phyloP scores from a whole-genome alignment of 352 stramenopile species.

The Pythium utonaiense region DNA sequence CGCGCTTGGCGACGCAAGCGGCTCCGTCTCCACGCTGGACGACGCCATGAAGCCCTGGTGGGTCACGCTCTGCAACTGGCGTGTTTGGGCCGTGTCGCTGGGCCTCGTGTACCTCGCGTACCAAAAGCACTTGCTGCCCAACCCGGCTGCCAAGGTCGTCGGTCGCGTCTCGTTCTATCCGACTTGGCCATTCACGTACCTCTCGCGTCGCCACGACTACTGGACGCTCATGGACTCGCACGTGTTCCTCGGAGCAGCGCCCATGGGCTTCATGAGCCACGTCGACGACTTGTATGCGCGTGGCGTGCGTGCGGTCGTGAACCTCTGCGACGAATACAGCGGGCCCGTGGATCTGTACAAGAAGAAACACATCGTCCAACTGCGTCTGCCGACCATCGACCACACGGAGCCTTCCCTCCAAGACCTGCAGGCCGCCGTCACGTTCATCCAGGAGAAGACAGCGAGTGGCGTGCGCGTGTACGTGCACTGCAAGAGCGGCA shows the following conservation, averaged over 20 bases:
- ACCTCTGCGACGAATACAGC: constrained; percentile 95
- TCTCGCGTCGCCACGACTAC: constrained; percentile 85
- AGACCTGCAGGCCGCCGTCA: constrained; percentile 68
- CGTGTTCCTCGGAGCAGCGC: constrained; percentile 89
- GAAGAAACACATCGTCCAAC: constrained; percentile 83
- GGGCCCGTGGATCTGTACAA: constrained; percentile 88
- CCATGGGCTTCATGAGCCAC: constrained; percentile 88
- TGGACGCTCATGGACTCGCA: constrained; percentile 91
- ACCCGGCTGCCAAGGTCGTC: constrained; percentile 68
- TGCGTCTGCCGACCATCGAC: constrained; percentile 89
- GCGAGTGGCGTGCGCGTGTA: constrained; percentile 89
- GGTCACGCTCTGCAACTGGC: constrained; percentile 20
- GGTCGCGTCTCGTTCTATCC: constrained; percentile 90
- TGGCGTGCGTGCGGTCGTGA: constrained; percentile 90
- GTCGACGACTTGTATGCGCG: constrained; percentile 74
- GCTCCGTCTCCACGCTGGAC: constrained; percentile 5
- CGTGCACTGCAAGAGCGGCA: constrained; percentile 95
- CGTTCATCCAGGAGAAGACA: constrained; percentile 89
- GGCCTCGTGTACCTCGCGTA: constrained; percentile 76
- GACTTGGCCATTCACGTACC: constrained; percentile 91
- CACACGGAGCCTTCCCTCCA: constrained; percentile 75
- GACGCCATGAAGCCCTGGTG: constrained; percentile 23
- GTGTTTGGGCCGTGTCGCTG: constrained; percentile 28
- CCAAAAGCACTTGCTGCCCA: constrained; percentile 88
- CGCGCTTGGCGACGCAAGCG: neutral